Conservation (phyloP, 2,329 filamentous ascomycete genomes). For the Macrophomina phaseolina region DNA sequence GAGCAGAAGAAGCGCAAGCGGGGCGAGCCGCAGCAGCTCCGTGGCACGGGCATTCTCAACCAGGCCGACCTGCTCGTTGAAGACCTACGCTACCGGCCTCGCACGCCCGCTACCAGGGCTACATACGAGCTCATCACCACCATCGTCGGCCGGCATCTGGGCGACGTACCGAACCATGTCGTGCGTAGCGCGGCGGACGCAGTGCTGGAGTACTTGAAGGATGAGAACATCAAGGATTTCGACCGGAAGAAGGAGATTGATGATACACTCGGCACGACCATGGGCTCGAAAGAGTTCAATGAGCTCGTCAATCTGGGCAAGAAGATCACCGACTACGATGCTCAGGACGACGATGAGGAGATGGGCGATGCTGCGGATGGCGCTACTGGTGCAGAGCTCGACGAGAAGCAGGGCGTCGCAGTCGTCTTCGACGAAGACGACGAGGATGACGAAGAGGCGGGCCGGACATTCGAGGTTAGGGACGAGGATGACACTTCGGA, state of each 20-base stretch:
- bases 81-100: constrained; percentile 87
- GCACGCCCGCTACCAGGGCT: constrained; percentile 87
- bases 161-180: constrained; percentile 90
- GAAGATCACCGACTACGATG: constrained; percentile 98
- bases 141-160: constrained; percentile 83
- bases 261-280: constrained; percentile 82
- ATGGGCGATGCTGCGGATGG: constrained; percentile 71
- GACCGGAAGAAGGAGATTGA: constrained; percentile 99
- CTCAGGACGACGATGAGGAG: constrained; percentile 92
- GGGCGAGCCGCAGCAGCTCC: constrained; percentile 71
- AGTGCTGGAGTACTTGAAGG: constrained; percentile 88
- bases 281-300: constrained; percentile 92
- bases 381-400: constrained; percentile 72
- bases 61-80: constrained; percentile 87
- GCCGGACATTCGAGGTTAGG: constrained; percentile 81
- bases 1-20: constrained; percentile 87
- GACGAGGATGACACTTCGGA: constrained; percentile 82
- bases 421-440: constrained; percentile 94
- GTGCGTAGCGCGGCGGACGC: constrained; percentile 94
- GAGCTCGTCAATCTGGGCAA: constrained; percentile 95
- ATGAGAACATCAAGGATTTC: constrained; percentile 93
- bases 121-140: constrained; percentile 95
- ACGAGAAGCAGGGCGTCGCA: constrained; percentile 94
- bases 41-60: constrained; percentile 79
- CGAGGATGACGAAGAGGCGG: constrained; percentile 78